These are phyloP conservation scores for Phlebiopsis gigantea DNA, from an alignment of 768 basidiomycete species.

Conservation along the genomic window DNA sequence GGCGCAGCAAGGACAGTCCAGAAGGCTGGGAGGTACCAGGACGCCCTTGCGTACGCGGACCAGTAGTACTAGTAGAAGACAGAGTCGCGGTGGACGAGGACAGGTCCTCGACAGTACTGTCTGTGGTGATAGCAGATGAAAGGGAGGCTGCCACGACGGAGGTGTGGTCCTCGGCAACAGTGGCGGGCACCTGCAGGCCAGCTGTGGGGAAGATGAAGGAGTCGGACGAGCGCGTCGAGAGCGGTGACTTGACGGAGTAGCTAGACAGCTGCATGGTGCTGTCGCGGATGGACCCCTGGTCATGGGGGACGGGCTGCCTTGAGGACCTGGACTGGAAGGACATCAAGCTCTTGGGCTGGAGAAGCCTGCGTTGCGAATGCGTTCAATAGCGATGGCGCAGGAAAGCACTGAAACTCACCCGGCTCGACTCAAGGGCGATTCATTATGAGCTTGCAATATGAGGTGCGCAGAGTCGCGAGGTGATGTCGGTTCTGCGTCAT, in stretches of 20 bases:
- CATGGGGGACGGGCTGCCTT: conserved; percentile 35
- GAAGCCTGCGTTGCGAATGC: conserved; percentile 34
- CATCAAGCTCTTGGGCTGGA: conserved; percentile 49
- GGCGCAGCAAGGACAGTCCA: conserved; percentile 21
- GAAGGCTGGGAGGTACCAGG: conserved; percentile 18
- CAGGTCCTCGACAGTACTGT: conserved; percentile 17
- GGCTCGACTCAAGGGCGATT: conserved; percentile 25
- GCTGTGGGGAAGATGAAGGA: conserved; percentile 36
- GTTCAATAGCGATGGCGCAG: not conserved
- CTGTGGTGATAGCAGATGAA: conserved; percentile 6
- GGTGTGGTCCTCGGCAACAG: not conserved
- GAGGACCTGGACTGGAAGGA: conserved; percentile 22
- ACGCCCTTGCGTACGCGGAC: conserved; percentile 16
- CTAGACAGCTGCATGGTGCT: conserved; percentile 63
- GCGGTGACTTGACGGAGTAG: conserved; percentile 26
- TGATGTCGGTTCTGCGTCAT: conserved; percentile 17
- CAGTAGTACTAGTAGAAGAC: conserved; percentile 15
- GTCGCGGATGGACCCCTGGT: conserved; percentile 59
- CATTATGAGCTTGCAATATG: conserved; percentile 10
- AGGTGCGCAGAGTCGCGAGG: conserved; percentile 20
- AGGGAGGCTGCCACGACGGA: conserved; percentile 13
- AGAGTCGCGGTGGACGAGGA: conserved; percentile 17
- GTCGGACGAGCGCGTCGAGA: conserved; percentile 22
- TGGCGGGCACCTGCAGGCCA: conserved; percentile 1
- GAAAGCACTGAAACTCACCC: conserved; percentile 20